phyloP scores from a whole-genome alignment of 306 rosid species.

The Astragalus membranaceus region DNA sequence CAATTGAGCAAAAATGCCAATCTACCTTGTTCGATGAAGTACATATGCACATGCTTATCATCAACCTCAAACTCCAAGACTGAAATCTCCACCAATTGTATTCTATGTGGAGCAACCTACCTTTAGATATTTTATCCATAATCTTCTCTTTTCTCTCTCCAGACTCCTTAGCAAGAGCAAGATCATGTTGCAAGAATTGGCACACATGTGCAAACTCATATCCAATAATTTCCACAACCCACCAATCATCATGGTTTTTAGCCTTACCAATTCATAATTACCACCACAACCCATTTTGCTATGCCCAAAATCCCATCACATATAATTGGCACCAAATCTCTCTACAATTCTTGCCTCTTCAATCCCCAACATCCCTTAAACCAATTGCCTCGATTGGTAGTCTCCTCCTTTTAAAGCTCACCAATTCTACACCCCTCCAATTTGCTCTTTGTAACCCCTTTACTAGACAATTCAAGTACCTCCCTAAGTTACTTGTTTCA shows the following conservation, averaged over 20 bases:
- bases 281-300: constrained; percentile 29
- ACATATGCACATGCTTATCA: background rate
- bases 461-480: constrained; percentile 40
- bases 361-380: background rate
- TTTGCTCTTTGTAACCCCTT: constrained; percentile 61
- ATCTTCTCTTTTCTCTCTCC: constrained; percentile 64
- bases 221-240: constrained; percentile 2
- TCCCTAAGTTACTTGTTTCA: constrained; percentile 37
- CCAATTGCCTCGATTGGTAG: constrained; percentile 41
- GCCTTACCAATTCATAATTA: constrained; percentile 42
- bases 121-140: constrained; percentile 56
- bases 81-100: background rate
- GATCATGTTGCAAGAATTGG: constrained; percentile 58
- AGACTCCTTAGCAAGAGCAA: constrained; percentile 63
- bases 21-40: background rate
- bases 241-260: constrained; percentile 47
- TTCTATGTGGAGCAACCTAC: constrained; percentile 65
- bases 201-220: constrained; percentile 24
- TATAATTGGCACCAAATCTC: constrained; percentile 50
- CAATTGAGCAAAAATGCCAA: background rate
- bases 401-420: constrained; percentile 41
- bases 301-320: constrained; percentile 42
- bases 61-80: background rate
- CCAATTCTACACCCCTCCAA: constrained; percentile 30
- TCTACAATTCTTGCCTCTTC: constrained; percentile 39